Percentiles rank a stretch among this genome's conserved stretches.
Evolutionary conservation across 192 early-diverging fungal species (phyloP).

Genomic region (Rhizophagus sp.): DNA sequence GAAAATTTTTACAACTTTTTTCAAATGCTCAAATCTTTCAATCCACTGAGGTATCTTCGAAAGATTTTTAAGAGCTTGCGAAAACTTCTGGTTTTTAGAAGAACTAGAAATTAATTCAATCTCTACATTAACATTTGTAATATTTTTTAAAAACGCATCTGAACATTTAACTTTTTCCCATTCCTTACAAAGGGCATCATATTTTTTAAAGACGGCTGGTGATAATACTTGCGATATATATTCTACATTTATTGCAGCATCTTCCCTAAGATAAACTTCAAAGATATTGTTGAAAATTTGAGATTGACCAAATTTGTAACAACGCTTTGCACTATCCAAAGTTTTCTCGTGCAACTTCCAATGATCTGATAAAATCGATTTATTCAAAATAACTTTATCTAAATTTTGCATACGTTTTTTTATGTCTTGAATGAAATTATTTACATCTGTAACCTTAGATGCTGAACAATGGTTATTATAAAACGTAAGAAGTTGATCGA

Average conservation of each 20-base stretch:
- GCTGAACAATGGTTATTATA: too few relatives aligned
- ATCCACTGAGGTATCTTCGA: background rate
- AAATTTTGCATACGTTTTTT: too few relatives aligned
- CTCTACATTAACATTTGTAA: background rate
- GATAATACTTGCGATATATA: background rate
- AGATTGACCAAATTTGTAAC: background rate
- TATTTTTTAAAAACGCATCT: constrained; percentile 9
- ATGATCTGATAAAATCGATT: background rate
- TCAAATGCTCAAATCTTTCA: background rate
- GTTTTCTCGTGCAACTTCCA: background rate
- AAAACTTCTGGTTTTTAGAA: background rate
- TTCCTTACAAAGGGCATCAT: background rate
- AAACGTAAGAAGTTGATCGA: too few relatives aligned
- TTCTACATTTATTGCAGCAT: background rate
- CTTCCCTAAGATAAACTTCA: background rate
- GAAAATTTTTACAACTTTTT: background rate
- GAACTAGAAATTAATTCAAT: background rate
- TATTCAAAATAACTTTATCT: background rate
- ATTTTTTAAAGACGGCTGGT: background rate
- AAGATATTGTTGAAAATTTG: constrained; percentile 12
- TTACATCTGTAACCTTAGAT: too few relatives aligned
- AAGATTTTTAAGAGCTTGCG: background rate
- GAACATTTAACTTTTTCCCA: constrained; percentile 10
- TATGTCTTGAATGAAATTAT: too few relatives aligned
- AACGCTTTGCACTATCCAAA: background rate